Evolutionary conservation across 306 rosid genomes (phyloP).

Genomic region (Trifolium dubium): DNA sequence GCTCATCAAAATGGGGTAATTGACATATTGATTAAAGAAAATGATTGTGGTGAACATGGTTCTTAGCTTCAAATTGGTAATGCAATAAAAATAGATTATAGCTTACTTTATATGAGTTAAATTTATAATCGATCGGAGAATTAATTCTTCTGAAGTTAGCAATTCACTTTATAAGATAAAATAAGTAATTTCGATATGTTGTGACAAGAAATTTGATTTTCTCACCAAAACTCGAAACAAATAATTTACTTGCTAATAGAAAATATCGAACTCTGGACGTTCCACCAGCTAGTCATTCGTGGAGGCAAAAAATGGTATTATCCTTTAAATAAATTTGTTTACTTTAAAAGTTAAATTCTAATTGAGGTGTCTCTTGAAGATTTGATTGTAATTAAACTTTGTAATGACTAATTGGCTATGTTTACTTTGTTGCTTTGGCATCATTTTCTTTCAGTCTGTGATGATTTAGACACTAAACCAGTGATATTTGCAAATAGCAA

Average conservation of each 20-base stretch:
- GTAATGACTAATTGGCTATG: background rate
- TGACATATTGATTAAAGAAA: background rate
- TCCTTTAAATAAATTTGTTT: background rate
- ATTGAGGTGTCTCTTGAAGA: background rate
- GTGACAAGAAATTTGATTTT: background rate
- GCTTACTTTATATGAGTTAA: background rate
- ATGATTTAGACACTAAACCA: conserved; percentile 30
- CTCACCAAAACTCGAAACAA: too few relatives aligned
- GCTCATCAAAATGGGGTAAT: background rate
- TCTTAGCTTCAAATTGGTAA: conserved; percentile 29
- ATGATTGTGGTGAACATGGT: conserved; percentile 8
- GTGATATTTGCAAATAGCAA: background rate
- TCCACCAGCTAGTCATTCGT: too few relatives aligned
- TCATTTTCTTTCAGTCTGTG: conserved; percentile 15
- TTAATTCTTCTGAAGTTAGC: background rate
- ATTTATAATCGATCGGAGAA: background rate
- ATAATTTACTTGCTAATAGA: background rate
- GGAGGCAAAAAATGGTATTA: too few relatives aligned
- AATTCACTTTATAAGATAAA: background rate
- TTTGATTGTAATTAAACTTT: background rate
- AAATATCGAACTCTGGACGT: background rate
- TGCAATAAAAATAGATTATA: background rate
- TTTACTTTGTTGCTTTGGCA: background rate
- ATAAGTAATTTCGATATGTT: background rate
- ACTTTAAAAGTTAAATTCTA: background rate